These are phyloP conservation scores for Dothistroma pini DNA, from an alignment of 2,329 filamentous ascomycete species.

Conservation along the genomic window DNA sequence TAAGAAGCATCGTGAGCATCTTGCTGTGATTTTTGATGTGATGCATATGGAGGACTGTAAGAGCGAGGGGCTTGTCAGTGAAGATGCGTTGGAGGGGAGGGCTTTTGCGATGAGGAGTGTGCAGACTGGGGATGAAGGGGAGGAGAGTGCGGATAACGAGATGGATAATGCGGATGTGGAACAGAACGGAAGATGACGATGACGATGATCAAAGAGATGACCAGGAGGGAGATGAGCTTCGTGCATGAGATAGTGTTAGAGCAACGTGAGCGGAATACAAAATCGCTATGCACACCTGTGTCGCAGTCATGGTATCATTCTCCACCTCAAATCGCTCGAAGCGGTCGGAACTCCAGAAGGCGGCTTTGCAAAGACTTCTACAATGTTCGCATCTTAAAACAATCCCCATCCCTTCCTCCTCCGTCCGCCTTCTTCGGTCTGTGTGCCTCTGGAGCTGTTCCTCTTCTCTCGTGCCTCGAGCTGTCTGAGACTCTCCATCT, in stretches of 20 bases:
- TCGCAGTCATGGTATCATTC: constrained; percentile 17
- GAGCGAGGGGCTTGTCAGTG: not conserved
- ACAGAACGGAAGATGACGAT: not conserved
- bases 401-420: constrained; percentile 35
- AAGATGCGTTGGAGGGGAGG: not conserved
- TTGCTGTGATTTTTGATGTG: not conserved
- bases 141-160: not conserved
- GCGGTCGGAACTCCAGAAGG: not conserved
- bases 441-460: constrained; percentile 39
- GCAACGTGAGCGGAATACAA: not conserved
- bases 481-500: constrained; percentile 88
- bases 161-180: no score
- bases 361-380: not conserved
- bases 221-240: not conserved
- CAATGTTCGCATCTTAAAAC: constrained; percentile 22
- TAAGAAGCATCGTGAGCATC: not conserved
- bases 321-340: constrained; percentile 8
- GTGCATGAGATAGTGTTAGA: not conserved
- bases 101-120: not conserved
- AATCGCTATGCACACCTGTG: not conserved
- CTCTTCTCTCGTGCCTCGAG: constrained; percentile 72
- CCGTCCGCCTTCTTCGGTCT: constrained; percentile 28
- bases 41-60: not conserved
- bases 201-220: not conserved
- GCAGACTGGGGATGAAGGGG: not conserved